These are phyloP conservation scores for Wickerhamomyces rabaulensis DNA, from an alignment of 805 yeast species.

Conservation along the genomic window DNA sequence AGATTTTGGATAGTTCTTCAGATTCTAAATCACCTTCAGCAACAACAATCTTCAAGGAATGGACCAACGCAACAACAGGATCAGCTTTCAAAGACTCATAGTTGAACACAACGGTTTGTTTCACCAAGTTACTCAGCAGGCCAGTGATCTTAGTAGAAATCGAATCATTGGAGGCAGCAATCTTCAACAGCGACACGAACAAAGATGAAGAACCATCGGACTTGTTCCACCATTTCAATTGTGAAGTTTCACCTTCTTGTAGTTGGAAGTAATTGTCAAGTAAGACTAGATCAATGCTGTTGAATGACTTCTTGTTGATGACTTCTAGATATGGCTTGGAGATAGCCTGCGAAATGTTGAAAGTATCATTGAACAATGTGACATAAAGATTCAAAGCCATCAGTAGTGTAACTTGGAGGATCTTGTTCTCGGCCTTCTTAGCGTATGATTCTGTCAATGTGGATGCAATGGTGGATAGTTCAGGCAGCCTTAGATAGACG, in stretches of 20 bases:
- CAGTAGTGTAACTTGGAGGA: slow-evolving; percentile 44
- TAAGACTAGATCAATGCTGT: slow-evolving; percentile 51
- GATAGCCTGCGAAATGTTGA: slow-evolving; percentile 26
- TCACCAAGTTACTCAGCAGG: slow-evolving; percentile 44
- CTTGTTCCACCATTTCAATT: slow-evolving; percentile 78
- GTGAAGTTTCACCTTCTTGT: slow-evolving; percentile 46
- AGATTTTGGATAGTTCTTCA: slow-evolving; percentile 32
- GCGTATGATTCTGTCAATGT: slow-evolving; percentile 37
- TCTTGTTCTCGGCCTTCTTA: slow-evolving; percentile 32
- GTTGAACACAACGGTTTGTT: slow-evolving; percentile 52
- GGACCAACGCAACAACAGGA: slow-evolving; percentile 51
- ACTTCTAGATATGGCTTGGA: slow-evolving; percentile 32
- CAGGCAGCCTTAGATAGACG: slow-evolving; percentile 41
- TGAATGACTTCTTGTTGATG: slow-evolving; percentile 29
- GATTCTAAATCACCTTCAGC: slow-evolving; percentile 7
- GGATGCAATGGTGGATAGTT: slow-evolving; percentile 37
- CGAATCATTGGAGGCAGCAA: slow-evolving; percentile 36
- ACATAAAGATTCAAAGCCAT: slow-evolving; percentile 38
- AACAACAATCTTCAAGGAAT: slow-evolving; percentile 34
- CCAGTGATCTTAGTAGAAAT: slow-evolving; percentile 39
- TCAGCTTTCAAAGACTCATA: slow-evolving; percentile 37
- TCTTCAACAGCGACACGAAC: slow-evolving; percentile 59
- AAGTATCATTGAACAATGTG: slow-evolving; percentile 30
- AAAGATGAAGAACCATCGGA: slow-evolving; percentile 45
- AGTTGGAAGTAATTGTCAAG: slow-evolving; percentile 58